Base-by-base conservation (phyloP, 2,329 filamentous ascomycete genomes). In the Trichoderma gracile region DNA sequence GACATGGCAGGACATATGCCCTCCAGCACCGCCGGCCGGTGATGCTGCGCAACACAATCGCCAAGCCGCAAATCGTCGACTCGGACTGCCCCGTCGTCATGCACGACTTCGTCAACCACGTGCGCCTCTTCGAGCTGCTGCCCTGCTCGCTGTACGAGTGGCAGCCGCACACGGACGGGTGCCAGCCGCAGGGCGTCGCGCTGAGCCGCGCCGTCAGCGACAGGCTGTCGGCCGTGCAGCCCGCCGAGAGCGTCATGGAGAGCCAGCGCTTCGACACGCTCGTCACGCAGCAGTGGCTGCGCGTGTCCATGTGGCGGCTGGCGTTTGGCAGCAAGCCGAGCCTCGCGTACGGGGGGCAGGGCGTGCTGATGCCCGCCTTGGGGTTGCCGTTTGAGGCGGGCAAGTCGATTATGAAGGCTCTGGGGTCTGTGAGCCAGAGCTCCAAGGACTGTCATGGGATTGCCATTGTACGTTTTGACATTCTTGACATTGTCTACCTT, bases 61-160 rank as follows among this genome's bases (percentile, higher is more conserved):
- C 70, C 17, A 75, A 75, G 23, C 73, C 73, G 0, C 71, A 71
- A 38, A 67, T 75, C 17, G 66, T 74, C 27, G 71, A 73, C 42
- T 74, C 73, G 0, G 71, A 75, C 19, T 72, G 71, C n/a, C 73
- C 73, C 0, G 67, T 71, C 0, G 71, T 75, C 5, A 75, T 75
- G 73, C 70, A 75, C 53, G 73, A 75, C 19, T 75, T 75, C 21
- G 68, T 75, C 42, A 75, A 76, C 9, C 73, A 75, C 15, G 72
- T 74, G 0, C 69, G 71, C 0, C 62, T 75, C 0, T 75, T 75
- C 21, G 73, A 75, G 46, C 66, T 70, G 0, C 67, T 75, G 0
- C 73, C 73, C 0, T 68, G 66, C 33, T 69, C 72, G 0, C 56
- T 75, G 0, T 75, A 75, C n/a, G 73, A 74, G 40, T 75, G 73